Conservation (phyloP, 2,329 filamentous ascomycete species). For the Chaetomiaceae sp. region DNA sequence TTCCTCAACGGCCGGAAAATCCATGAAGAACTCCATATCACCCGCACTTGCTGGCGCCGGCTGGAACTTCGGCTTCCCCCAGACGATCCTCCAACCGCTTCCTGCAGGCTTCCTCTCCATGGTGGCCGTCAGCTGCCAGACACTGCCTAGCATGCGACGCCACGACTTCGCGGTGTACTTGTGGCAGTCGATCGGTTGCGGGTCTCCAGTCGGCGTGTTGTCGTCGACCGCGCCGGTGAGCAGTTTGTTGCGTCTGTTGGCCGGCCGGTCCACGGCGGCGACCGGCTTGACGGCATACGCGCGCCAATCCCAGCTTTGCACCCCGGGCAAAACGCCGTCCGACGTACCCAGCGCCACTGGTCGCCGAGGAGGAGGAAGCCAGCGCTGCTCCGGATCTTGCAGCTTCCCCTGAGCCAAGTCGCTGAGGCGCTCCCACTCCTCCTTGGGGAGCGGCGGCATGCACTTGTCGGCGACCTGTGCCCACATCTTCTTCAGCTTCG, state of each 20-base stretch:
- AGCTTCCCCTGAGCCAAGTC: conserved; percentile 39
- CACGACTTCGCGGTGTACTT: conserved; percentile 37
- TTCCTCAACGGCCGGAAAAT: conserved; percentile 32
- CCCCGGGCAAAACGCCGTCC: background rate
- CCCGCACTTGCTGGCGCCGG: conserved; percentile 28
- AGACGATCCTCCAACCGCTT: conserved; percentile 34
- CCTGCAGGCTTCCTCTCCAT: conserved; percentile 30
- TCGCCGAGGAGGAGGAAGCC: conserved; percentile 34
- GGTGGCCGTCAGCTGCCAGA: conserved; percentile 41
- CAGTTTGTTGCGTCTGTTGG: conserved; percentile 30
- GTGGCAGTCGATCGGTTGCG: conserved; percentile 29
- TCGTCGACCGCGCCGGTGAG: conserved; percentile 35
- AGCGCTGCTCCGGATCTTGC: conserved; percentile 32
- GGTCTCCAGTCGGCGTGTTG: conserved; percentile 28
- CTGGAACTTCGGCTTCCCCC: conserved; percentile 36
- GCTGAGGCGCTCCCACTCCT: conserved; percentile 52
- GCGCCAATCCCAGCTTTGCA: conserved; percentile 38
- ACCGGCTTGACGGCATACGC: conserved; percentile 35
- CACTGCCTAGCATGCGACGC: conserved; percentile 40
- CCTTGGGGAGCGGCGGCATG: conserved; percentile 46
- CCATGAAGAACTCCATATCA: conserved; percentile 44
- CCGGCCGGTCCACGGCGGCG: conserved; percentile 33
- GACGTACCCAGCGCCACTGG: conserved; percentile 23
- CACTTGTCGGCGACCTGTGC: conserved; percentile 38
- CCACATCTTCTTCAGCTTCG: conserved; percentile 45